A percentile compares a stretch with the other conserved stretches of the same genome.
phyloP scores from a whole-genome alignment of 2,329 filamentous ascomycete genomes.

The Fusarium euwallaceae region DNA sequence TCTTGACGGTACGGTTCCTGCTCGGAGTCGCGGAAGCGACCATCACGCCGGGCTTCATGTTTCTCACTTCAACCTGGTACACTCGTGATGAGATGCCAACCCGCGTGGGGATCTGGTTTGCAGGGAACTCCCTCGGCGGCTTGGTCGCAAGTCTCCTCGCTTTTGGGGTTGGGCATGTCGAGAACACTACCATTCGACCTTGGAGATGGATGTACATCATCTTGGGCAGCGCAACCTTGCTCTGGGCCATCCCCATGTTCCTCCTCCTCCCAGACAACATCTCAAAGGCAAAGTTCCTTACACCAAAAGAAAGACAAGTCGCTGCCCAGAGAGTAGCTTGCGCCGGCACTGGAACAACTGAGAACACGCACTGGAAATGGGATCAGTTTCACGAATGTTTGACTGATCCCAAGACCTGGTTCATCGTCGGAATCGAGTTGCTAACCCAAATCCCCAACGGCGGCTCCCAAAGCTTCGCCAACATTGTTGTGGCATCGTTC shows the following conservation, averaged over 20 bases:
- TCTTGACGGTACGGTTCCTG: conserved; percentile 65
- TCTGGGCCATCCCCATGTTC: conserved; percentile 64
- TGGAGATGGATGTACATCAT: conserved; percentile 73
- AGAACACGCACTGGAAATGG: conserved; percentile 62
- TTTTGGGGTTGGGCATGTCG: conserved; percentile 68
- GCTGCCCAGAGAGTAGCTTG: conserved; percentile 61
- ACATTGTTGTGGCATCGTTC: conserved; percentile 68
- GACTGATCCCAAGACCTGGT: conserved; percentile 70
- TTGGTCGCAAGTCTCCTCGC: conserved; percentile 64
- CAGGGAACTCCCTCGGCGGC: conserved; percentile 63
- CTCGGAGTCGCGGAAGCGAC: conserved; percentile 68
- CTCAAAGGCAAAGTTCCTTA: conserved; percentile 69
- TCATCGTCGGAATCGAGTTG: conserved; percentile 66
- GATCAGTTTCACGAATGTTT: conserved; percentile 67
- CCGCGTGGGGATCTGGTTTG: conserved; percentile 69
- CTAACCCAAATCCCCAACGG: conserved; percentile 72
- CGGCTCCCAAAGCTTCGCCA: conserved; percentile 70
- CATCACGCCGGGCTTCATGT: conserved; percentile 67
- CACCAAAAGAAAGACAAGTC: conserved; percentile 62
- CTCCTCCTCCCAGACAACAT: conserved; percentile 66
- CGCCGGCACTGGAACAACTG: conserved; percentile 65
- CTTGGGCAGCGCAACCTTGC: conserved; percentile 63
- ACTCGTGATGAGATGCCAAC: conserved; percentile 68
- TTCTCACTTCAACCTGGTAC: conserved; percentile 69
- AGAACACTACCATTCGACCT: conserved; percentile 56